Conservation (phyloP, 2,329 filamentous ascomycete species). For the Pestalotiopsis sp. region DNA sequence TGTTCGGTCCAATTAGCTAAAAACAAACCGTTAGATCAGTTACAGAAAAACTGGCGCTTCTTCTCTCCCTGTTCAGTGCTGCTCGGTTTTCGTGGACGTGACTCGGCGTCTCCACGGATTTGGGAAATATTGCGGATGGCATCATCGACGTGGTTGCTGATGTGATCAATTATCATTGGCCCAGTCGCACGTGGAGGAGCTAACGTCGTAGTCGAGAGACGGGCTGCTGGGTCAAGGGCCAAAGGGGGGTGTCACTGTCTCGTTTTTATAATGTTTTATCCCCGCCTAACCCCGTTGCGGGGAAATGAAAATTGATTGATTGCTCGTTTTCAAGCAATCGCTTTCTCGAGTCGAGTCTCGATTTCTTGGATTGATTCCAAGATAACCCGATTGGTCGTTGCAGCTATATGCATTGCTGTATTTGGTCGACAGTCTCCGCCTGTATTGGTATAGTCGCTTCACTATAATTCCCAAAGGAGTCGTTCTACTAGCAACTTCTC, state of each 20-base stretch:
- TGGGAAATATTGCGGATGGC: conserved; percentile 19
- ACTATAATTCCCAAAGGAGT: not conserved
- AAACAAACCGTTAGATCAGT: conserved; percentile 4
- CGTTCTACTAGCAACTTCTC: not conserved
- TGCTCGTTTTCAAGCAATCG: not conserved
- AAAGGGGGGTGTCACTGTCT: not conserved
- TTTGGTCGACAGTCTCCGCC: not conserved
- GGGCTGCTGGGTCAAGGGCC: not conserved
- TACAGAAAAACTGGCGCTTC: not conserved
- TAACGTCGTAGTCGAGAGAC: not conserved
- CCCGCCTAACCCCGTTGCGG: conserved; percentile 6
- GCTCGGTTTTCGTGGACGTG: too few relatives aligned
- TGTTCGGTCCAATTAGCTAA: conserved; percentile 6
- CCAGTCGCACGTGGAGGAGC: not conserved
- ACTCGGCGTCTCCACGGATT: not conserved
- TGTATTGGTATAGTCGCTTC: not conserved
- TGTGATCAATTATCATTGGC: conserved; percentile 20
- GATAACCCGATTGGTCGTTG: not conserved
- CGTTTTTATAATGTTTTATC: not conserved
- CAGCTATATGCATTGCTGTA: not conserved
- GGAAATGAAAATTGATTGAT: not conserved
- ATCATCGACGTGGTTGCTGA: conserved; percentile 24
- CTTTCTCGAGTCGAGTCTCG: not conserved
- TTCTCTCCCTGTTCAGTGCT: not conserved
- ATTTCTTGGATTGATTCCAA: not conserved